These are phyloP conservation scores for Omphalea diandra DNA, from an alignment of 441 rosid species.

Conservation along the genomic window DNA sequence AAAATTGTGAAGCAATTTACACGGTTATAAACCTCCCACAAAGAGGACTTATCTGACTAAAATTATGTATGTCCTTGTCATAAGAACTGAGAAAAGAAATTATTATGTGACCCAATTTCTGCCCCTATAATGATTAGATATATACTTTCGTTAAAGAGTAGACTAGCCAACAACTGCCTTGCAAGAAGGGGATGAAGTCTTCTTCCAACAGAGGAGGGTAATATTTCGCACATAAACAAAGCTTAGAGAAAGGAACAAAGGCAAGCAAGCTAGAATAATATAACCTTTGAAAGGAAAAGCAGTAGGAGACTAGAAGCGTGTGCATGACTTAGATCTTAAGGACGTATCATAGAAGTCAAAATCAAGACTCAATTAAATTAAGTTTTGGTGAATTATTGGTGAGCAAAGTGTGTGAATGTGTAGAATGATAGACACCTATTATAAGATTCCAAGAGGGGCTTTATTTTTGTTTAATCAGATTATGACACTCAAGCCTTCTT, in stretches of 20 bases:
- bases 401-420: neutral
- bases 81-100: neutral
- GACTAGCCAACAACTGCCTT: conserved; percentile 24
- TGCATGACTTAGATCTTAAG: neutral
- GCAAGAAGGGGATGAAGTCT: neutral
- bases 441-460: neutral
- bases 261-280: neutral
- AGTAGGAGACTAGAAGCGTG: neutral
- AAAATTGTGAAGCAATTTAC: neutral
- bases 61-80: neutral
- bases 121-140: neutral
- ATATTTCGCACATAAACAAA: no score
- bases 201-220: neutral
- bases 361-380: conserved; percentile 6
- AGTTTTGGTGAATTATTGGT: conserved; percentile 21
- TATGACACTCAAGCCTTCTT: neutral
- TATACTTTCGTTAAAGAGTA: neutral
- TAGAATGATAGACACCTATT: neutral
- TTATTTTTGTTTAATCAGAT: neutral
- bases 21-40: neutral
- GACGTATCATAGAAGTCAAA: neutral
- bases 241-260: conserved; percentile 17
- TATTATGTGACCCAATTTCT: neutral
- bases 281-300: conserved; percentile 2
- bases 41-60: neutral